phyloP scores from a whole-genome alignment of 139 green algal genomes.

The Chlorella sp. region DNA sequence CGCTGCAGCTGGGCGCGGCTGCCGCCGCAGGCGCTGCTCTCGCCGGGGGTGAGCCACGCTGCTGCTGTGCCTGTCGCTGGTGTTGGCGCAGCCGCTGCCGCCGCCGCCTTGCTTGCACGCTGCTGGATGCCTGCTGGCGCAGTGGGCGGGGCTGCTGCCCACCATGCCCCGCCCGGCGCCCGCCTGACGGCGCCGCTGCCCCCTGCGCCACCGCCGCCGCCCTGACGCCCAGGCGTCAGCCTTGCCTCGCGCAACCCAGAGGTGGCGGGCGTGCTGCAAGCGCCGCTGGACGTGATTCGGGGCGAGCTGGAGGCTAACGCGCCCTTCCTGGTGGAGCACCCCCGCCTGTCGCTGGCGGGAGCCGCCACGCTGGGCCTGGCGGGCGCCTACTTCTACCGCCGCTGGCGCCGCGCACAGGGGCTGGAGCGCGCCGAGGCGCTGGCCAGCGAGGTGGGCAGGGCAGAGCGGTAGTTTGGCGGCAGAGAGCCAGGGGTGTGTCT shows the following conservation, averaged over 20 bases:
- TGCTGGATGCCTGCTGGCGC: no score
- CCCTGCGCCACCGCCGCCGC: background rate
- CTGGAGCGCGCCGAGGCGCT: conserved; percentile 66
- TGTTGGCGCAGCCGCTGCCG: no score
- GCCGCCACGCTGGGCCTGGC: conserved; percentile 34
- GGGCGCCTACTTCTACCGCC: conserved; percentile 13
- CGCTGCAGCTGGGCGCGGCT: conserved; percentile 38
- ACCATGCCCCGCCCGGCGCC: background rate
- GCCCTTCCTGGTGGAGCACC: conserved; percentile 51
- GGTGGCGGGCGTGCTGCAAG: conserved; percentile 43
- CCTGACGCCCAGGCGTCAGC: conserved; percentile 29
- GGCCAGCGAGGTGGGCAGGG: conserved; percentile 30
- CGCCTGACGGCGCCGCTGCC: background rate
- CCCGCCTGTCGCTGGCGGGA: conserved; percentile 35
- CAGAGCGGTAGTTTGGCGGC: background rate
- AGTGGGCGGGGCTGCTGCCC: no score
- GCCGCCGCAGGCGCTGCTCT: conserved; percentile 18
- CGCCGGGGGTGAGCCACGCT: background rate
- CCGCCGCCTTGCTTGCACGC: no score
- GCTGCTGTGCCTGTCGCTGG: no score
- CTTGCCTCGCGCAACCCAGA: conserved; percentile 50
- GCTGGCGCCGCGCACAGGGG: conserved; percentile 27
- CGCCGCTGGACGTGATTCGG: conserved; percentile 26
- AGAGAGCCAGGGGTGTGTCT: background rate
- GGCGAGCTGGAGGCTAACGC: conserved; percentile 44